Evolutionary conservation across 768 basidiomycete species (phyloP), one percentile per base, ranked within the genome.

Genomic region (Boletus coccyginus): DNA sequence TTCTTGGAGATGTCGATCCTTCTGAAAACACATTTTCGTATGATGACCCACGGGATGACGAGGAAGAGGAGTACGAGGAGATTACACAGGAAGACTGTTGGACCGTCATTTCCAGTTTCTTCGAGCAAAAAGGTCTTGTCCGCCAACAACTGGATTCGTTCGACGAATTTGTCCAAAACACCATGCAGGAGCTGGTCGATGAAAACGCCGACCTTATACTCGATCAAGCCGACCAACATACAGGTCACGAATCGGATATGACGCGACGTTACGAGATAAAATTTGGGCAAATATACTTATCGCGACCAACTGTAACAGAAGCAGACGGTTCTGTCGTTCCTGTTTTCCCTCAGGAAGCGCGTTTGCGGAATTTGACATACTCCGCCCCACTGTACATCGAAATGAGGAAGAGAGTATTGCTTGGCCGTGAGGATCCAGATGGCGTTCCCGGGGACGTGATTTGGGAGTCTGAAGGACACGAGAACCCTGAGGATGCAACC

Each of bases 141-240:
- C 85, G 93, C 46, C 97, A 99, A 70, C 97, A 99, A 71, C 85
- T 98, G 52, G 94, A 96, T 76, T 95, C 92, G 12, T 99, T 96
- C 74, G 94, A 99, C 70, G 96, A 98, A 75, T 99, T 98, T 67
- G 92, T 99, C 35, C 94, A 98, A 70, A 98, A 98, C 65, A 98
- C 94, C 14, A 97, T 99, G 94, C 96, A 98, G 74, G 97, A 98
- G 71, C 81, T 99, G 27, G 95, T 99, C 21, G 97, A 98, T 70
- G 97, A 99, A 75, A 92, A 92, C 61, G 76, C 88, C n/a, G 92
- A 93, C 65, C 84, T 99, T 67, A 94, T 96, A 61, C 78, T 99
- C 46, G 96, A 98, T 75, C 97, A 98, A 74, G 90, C 90, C 50
- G 89, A 92, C 71, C 97, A 99, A 73, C 94, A 97, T 70, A 90